Conservation (phyloP, 495 filamentous ascomycete genomes). For the Friedmanniomyces simplex region DNA sequence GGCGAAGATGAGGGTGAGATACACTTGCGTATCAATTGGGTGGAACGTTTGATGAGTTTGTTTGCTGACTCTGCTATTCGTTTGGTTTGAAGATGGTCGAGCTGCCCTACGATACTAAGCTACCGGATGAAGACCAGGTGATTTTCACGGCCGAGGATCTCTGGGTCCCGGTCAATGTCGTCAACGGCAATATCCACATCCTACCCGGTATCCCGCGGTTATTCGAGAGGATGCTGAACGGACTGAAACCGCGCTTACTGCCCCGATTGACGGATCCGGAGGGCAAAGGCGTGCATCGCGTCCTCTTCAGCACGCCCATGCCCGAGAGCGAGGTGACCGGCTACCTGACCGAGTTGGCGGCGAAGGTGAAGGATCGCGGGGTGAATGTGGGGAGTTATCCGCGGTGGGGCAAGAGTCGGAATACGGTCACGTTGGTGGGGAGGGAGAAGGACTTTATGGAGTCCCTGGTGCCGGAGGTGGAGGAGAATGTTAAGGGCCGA, state of each 20-base stretch:
- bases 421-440: conserved; percentile 88
- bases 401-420: conserved; percentile 74
- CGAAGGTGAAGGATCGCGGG: conserved; percentile 54
- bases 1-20: conserved; percentile 54
- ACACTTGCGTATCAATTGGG: too few relatives aligned
- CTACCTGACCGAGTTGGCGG: conserved; percentile 71
- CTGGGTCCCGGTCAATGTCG: conserved; percentile 81
- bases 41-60: too few relatives aligned
- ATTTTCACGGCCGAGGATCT: conserved; percentile 69
- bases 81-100: conserved; percentile 54
- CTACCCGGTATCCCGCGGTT: conserved; percentile 81
- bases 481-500: conserved; percentile 48
- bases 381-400: conserved; percentile 98
- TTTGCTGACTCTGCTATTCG: too few relatives aligned
- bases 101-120: conserved; percentile 62
- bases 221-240: conserved; percentile 67
- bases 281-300: conserved; percentile 63
- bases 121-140: conserved; percentile 56
- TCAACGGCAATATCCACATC: conserved; percentile 89
- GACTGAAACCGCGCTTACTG: conserved; percentile 57
- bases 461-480: conserved; percentile 49
- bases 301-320: conserved; percentile 77
- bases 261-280: conserved; percentile 66
- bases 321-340: conserved; percentile 73
- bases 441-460: conserved; percentile 53